Base-by-base conservation (phyloP, 441 rosid genomes). In the Hypseocharis bilobata region DNA sequence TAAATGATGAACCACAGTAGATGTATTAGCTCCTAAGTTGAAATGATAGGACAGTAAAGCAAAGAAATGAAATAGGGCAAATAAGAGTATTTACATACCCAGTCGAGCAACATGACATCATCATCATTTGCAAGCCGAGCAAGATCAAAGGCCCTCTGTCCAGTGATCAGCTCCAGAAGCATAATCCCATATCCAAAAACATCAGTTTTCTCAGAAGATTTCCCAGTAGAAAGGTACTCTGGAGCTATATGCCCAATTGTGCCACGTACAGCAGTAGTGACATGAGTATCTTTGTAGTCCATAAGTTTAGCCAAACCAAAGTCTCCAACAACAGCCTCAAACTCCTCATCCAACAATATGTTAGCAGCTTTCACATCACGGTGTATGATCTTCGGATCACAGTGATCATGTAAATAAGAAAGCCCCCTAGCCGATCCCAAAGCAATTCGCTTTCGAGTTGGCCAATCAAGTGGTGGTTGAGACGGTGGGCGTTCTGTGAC, bases 211-310 rank as follows among this genome's bases (percentile, higher is more conserved):
- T 87, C 92, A 0, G 92, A 89, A 0, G 96, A 88, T 65, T 86
- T 88, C 3, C 96, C 96, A 0, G 92, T 86, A 3, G 96, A 86
- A 27, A 88, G 89, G 76, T 88, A 86, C 28, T 88, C 96, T 0
- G 92, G 96, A 75, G 96, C 96, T 26, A 88, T 86, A 64, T 88
- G 92, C 13, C 96, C 96, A 30, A 89, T 87, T 10, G 91, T 89
- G 49, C 96, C 96, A 27, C 92, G 89, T 58, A 89, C 93, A 0
- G 96, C 91, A 47, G 93, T 89, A 10, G 96, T 89, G 29, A 87
- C 96, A 68, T 88, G 92, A 14, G 96, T 88, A 44, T 88, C 96
- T 80, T 88, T 88, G 79, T 88, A 88, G 73, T 88, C 96, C 96
- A 88, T 88, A 56, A 88, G 84, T 74, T 86, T 88, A 0, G 96